Percentiles rank a stretch among this genome's conserved stretches.
Conservation (phyloP, 345 rosid species). For the Salix purpurea region DNA sequence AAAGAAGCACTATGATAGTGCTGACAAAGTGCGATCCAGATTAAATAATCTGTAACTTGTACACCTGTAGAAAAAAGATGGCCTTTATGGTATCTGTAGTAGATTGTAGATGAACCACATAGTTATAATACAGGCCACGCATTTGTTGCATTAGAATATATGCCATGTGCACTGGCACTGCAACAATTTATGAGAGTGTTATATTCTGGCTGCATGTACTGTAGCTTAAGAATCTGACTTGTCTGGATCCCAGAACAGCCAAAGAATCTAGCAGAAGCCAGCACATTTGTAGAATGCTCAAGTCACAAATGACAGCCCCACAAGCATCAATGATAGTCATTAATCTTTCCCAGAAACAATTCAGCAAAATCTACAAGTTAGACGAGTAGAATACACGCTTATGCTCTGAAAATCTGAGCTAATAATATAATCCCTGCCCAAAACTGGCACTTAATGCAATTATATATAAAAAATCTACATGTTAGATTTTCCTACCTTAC, state of each 20-base stretch:
- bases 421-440: not conserved
- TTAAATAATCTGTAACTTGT: not conserved
- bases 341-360: not conserved
- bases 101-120: not conserved
- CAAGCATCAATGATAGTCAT: not conserved
- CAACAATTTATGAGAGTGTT: not conserved
- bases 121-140: not conserved
- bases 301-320: not conserved
- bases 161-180: not conserved
- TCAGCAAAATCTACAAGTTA: not conserved
- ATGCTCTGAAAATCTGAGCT: not conserved
- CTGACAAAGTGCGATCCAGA: not conserved
- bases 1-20: not conserved
- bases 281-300: not conserved
- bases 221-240: not conserved
- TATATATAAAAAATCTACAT: not conserved
- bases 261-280: not conserved
- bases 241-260: not conserved
- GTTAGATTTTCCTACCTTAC: not conserved
- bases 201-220: not conserved
- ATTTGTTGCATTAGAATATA: not conserved
- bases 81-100: not conserved
- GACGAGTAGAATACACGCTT: not conserved
- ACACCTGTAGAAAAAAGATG: not conserved
- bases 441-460: not conserved